phyloP scores from a whole-genome alignment of 176 grass and related monocot genomes.

The Areca catechu region DNA sequence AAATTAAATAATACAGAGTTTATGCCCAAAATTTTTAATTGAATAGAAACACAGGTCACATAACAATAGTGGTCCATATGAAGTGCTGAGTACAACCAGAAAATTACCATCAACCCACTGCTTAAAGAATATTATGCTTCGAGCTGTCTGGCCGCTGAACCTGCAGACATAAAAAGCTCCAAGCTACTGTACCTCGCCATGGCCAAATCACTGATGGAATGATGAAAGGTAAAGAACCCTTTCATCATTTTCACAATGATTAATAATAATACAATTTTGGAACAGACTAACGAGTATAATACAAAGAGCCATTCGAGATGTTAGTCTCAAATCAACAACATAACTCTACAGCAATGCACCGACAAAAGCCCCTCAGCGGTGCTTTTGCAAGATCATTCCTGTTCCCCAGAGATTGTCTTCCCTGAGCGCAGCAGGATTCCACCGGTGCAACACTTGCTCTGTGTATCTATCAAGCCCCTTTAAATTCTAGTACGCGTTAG shows the following conservation, averaged over 20 bases:
- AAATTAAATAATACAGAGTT: too few relatives aligned
- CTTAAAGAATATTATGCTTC: too few relatives aligned
- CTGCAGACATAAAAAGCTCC: too few relatives aligned
- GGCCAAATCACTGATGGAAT: not conserved
- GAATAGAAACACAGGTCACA: too few relatives aligned
- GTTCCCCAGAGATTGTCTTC: not conserved
- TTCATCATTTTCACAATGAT: not conserved
- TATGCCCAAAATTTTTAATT: too few relatives aligned
- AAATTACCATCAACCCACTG: too few relatives aligned
- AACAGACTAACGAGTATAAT: not conserved
- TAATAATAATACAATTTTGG: not conserved
- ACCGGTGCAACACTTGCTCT: not conserved
- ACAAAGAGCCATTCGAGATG: not conserved
- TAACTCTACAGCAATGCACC: too few relatives aligned
- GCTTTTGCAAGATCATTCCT: not conserved
- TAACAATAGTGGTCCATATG: too few relatives aligned
- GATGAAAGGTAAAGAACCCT: not conserved
- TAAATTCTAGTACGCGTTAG: slow-evolving; percentile 25
- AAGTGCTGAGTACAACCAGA: too few relatives aligned
- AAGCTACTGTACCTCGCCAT: too few relatives aligned
- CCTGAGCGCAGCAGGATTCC: not conserved
- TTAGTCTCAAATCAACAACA: slow-evolving; percentile 1
- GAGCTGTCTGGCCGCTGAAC: too few relatives aligned
- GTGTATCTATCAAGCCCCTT: not conserved
- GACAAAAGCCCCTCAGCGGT: too few relatives aligned